Conservation (phyloP, 1,284 basidiomycete species). For the Marasmius fiardii region DNA sequence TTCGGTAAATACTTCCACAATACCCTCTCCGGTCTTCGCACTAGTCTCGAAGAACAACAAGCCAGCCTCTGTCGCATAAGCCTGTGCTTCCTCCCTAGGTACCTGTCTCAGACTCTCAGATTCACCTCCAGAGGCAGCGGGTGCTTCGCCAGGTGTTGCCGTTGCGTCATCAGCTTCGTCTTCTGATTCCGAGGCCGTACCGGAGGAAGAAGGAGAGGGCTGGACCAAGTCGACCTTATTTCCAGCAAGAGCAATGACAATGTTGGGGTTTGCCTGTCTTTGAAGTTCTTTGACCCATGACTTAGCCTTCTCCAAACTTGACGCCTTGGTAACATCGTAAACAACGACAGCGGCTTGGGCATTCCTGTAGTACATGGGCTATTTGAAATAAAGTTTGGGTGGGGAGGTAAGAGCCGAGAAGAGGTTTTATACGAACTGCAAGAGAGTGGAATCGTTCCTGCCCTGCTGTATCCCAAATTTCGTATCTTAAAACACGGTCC, state of each 20-base stretch:
- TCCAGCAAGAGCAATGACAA: conserved; percentile 95
- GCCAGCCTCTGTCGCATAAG: conserved; percentile 92
- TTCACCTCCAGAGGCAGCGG: conserved; percentile 46
- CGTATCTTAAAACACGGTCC: conserved; percentile 90
- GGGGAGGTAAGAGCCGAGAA: conserved; percentile 7
- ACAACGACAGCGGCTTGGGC: conserved; percentile 98
- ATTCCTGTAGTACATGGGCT: conserved; percentile 99
- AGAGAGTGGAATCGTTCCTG: conserved; percentile 95
- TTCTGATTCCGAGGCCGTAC: conserved; percentile 60
- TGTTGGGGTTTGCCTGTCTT: conserved; percentile 98
- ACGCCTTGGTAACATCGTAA: conserved; percentile 93
- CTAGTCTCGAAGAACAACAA: conserved; percentile 97
- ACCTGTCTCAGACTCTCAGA: conserved; percentile 82
- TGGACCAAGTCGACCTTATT: conserved; percentile 96
- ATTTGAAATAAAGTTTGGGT: conserved; percentile 14
- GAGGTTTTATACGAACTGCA: conserved; percentile 52
- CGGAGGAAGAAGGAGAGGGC: conserved; percentile 54
- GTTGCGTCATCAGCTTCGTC: conserved; percentile 85
- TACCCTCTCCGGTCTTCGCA: conserved; percentile 96
- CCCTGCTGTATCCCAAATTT: conserved; percentile 96
- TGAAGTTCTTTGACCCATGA: conserved; percentile 99
- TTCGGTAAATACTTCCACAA: conserved; percentile 98
- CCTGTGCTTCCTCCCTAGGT: conserved; percentile 90
- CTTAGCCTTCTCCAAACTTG: conserved; percentile 98
- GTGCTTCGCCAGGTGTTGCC: conserved; percentile 74